A percentile compares a stretch with the other conserved stretches of the same genome.
phyloP scores from a whole-genome alignment of 139 green algal species.

The Picochlorum costavermella region DNA sequence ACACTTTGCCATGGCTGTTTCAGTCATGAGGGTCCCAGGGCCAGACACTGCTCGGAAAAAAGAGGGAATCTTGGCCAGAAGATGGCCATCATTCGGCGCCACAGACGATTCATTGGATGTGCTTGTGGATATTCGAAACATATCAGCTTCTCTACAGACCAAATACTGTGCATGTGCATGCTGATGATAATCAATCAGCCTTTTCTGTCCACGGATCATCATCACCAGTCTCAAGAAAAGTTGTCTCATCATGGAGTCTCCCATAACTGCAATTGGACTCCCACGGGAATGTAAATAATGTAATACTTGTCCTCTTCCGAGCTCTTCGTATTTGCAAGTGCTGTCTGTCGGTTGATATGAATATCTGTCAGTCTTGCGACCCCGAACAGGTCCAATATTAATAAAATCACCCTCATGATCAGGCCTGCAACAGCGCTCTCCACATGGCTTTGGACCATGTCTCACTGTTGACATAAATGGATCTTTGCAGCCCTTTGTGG shows the following conservation, averaged over 20 bases:
- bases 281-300: slow-evolving; percentile 9
- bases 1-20: neutral
- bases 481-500: slow-evolving; percentile 2
- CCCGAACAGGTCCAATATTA: neutral
- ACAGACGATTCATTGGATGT: neutral
- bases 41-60: slow-evolving; percentile 11
- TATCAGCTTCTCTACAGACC: slow-evolving; percentile 15
- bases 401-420: slow-evolving; percentile 8
- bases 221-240: slow-evolving; percentile 16
- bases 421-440: slow-evolving; percentile 2
- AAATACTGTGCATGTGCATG: slow-evolving; percentile 15
- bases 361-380: neutral
- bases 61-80: slow-evolving; percentile 10
- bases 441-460: slow-evolving; percentile 1
- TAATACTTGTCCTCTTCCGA: slow-evolving; percentile 8
- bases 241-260: slow-evolving; percentile 24
- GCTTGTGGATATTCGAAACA: slow-evolving; percentile 14
- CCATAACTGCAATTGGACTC: slow-evolving; percentile 9
- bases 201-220: slow-evolving; percentile 16
- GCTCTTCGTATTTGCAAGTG: slow-evolving; percentile 3
- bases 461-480: slow-evolving; percentile 9
- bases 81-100: neutral
- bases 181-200: slow-evolving; percentile 14
- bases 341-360: slow-evolving; percentile 7
- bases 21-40: neutral